Evolutionary conservation across 2,329 filamentous ascomycete genomes (phyloP).

Genomic region (Trichoderma brevicompactum): DNA sequence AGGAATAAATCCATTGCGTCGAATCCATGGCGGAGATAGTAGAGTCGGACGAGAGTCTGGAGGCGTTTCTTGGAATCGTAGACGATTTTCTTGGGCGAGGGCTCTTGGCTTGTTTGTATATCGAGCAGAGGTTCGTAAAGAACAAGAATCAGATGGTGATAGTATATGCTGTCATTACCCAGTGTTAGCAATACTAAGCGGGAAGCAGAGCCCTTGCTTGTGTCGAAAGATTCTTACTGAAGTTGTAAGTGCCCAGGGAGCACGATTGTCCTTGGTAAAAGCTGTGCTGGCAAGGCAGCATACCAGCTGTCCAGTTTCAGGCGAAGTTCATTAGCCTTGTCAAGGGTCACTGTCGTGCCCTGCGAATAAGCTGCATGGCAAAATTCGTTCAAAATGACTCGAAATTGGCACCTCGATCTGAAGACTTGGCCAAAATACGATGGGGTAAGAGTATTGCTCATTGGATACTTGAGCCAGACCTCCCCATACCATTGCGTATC

Average conservation of each 20-base stretch:
- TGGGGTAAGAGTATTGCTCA: not conserved
- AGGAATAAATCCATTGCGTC: slow-evolving; percentile 33
- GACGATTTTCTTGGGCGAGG: not conserved
- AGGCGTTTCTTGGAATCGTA: slow-evolving; percentile 2
- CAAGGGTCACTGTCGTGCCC: not conserved
- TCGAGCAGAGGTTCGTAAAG: slow-evolving; percentile 2
- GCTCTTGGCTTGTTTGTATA: not conserved
- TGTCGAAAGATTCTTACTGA: not conserved
- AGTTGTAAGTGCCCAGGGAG: slow-evolving; percentile 9
- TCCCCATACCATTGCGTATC: slow-evolving; percentile 13
- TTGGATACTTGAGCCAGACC: slow-evolving; percentile 16
- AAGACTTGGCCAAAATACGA: slow-evolving; percentile 1
- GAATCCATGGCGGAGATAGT: slow-evolving; percentile 35
- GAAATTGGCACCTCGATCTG: not conserved
- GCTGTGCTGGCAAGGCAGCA: not conserved
- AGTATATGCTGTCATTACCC: not conserved
- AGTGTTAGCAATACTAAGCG: not conserved
- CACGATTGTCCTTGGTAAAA: slow-evolving; percentile 4
- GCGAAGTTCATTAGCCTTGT: not conserved
- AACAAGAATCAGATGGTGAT: not conserved
- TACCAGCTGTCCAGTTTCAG: not conserved
- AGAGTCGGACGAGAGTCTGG: slow-evolving; percentile 33
- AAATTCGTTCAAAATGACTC: slow-evolving; percentile 14
- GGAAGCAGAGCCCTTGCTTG: not conserved
- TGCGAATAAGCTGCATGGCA: not conserved